Conservation (phyloP, 306 rosid genomes). For the Cotoneaster glaucophyllus region DNA sequence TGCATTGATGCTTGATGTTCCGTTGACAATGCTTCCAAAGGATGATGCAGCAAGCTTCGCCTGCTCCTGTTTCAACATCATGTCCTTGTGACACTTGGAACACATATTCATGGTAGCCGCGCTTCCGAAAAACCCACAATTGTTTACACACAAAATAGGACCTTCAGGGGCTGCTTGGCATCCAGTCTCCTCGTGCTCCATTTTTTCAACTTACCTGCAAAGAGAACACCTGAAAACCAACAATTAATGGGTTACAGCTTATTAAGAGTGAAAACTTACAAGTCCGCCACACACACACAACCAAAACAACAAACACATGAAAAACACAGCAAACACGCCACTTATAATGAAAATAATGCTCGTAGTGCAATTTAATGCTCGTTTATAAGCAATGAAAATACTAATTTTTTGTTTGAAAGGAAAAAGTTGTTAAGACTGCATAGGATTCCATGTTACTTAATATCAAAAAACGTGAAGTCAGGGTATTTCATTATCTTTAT, state of each 20-base stretch:
- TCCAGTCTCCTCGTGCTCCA: slow-evolving; percentile 91
- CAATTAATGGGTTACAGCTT: neutral
- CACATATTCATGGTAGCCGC: slow-evolving; percentile 93
- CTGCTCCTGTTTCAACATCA: slow-evolving; percentile 77
- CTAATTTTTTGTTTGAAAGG: neutral
- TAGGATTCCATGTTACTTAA: neutral
- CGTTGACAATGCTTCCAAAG: slow-evolving; percentile 74
- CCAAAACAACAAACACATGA: neutral
- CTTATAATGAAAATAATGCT: neutral
- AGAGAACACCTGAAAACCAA: slow-evolving; percentile 3
- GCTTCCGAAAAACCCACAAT: slow-evolving; percentile 90
- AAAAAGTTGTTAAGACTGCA: neutral
- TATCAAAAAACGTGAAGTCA: neutral
- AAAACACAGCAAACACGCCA: neutral
- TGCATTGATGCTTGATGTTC: slow-evolving; percentile 55
- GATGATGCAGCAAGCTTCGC: slow-evolving; percentile 81
- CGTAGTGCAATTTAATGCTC: neutral
- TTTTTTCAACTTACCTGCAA: slow-evolving; percentile 52
- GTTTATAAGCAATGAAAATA: neutral
- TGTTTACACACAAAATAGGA: slow-evolving; percentile 76
- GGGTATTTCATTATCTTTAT: neutral
- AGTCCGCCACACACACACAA: neutral
- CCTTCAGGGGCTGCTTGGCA: slow-evolving; percentile 94
- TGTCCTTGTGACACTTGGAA: slow-evolving; percentile 89
- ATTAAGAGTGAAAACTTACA: neutral